These are phyloP conservation scores for Aspergillus pseudoglaucus DNA, from an alignment of 2,329 filamentous ascomycete species.

Conservation along the genomic window DNA sequence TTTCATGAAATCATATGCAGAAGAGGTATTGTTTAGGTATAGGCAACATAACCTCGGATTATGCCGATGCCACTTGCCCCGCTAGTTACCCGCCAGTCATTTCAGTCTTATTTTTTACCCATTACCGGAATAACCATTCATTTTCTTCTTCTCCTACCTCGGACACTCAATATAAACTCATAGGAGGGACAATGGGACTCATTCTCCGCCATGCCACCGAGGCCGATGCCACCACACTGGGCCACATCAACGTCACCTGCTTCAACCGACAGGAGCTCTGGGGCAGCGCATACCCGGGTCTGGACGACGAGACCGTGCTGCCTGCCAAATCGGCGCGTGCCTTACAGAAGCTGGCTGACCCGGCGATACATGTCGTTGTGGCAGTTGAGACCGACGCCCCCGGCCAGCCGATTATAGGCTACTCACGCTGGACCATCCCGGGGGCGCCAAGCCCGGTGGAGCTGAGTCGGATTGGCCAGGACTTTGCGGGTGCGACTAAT, in stretches of 20 bases:
- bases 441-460: background rate
- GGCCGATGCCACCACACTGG: background rate
- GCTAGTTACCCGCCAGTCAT: no score
- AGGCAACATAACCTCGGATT: no score
- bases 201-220: background rate
- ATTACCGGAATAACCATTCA: no score
- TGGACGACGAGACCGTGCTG: background rate
- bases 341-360: background rate
- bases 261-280: background rate
- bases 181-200: no score
- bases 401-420: background rate
- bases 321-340: background rate
- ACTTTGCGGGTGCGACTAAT: background rate
- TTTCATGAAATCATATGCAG: no score
- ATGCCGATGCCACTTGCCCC: no score
- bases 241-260: background rate
- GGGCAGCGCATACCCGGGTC: background rate
- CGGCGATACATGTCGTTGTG: background rate
- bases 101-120: no score
- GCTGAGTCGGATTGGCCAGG: background rate
- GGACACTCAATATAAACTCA: no score
- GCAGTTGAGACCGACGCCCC: background rate
- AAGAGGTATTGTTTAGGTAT: no score
- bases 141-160: no score
- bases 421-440: background rate